Evolutionary conservation across 2,329 filamentous ascomycete genomes (phyloP), one percentile per base, ranked within the genome.

Genomic region (Alternaria sp.): DNA sequence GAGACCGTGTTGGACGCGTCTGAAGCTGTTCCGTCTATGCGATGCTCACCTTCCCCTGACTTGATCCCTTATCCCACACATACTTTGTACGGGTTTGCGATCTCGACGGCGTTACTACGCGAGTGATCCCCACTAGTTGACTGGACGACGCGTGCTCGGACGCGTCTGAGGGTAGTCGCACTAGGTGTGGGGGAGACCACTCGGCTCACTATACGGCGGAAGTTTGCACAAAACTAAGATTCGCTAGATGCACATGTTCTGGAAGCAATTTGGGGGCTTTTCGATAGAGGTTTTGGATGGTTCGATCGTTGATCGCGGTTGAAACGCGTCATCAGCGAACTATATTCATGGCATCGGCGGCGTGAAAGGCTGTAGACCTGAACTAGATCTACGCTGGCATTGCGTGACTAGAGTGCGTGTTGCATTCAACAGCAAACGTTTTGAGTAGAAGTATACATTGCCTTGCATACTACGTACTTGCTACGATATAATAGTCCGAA

Each of bases 71-170:
- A 56, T 21, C n/a, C 6, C 9, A 56, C 13, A 46, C 43, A 58
- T 32, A 11, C 51, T 60, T 28, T 36, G 45, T 26, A 56, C 32
- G 21, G 6, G 30, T 49, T 44, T 21, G 25, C 25, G 45, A 47
- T 61, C 43, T 57, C 44, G 19, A 57, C 57, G 46, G 58, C 58
- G 58, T 50, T 40, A 26, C 52, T 26, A 28, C 32, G 5, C 6
- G 49, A 52, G 49, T 52, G 36, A 47, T 49, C 44, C 17, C 58
- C 44, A 56, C 58, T 12, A 62, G 59, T 62, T 62, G 59, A 59
- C 59, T 47, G 49, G 59, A 62, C 59, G 59, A 62, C 59, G 59
- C 47, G 59, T 62, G 59, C 59, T 62, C 49, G 59, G 59, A 59
- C 59, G 59, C 55, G 59, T 62, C 55, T 46, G 53, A 47, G 53